phyloP scores from a whole-genome alignment of 2,329 filamentous ascomycete genomes.

The Neopestalotiopsis sp. region DNA sequence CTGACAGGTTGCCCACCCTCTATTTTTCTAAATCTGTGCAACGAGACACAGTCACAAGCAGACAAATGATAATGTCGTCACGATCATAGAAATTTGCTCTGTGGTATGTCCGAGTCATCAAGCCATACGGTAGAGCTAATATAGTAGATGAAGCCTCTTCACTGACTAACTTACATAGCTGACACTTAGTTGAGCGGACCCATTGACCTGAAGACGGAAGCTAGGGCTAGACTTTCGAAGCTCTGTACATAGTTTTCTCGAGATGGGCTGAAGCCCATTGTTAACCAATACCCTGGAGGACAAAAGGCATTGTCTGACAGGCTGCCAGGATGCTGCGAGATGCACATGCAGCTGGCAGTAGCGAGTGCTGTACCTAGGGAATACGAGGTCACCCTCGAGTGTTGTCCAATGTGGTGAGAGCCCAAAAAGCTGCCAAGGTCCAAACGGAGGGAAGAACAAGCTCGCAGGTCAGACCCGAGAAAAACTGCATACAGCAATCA shows the following conservation, averaged over 20 bases:
- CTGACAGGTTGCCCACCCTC: neutral
- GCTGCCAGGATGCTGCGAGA: neutral
- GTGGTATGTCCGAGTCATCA: neutral
- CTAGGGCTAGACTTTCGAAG: neutral
- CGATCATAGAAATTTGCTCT: neutral
- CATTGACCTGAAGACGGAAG: neutral
- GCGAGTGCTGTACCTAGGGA: neutral
- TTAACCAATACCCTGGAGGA: neutral
- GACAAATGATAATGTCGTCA: neutral
- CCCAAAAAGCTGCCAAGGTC: constrained; percentile 35
- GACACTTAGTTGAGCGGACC: no score
- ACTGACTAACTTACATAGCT: no score
- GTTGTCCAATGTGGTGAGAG: constrained; percentile 28
- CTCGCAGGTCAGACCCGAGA: neutral
- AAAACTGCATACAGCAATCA: no score
- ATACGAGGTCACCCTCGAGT: neutral
- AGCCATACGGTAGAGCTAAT: neutral
- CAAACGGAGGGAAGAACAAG: neutral
- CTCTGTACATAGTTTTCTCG: neutral
- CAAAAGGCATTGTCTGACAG: neutral
- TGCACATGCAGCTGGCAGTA: neutral
- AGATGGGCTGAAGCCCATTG: neutral
- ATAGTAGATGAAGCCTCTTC: no score
- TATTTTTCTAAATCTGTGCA: neutral
- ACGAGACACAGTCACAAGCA: neutral